Conservation (phyloP, 164 flowering plant genomes). For the Amborella trichopoda region DNA sequence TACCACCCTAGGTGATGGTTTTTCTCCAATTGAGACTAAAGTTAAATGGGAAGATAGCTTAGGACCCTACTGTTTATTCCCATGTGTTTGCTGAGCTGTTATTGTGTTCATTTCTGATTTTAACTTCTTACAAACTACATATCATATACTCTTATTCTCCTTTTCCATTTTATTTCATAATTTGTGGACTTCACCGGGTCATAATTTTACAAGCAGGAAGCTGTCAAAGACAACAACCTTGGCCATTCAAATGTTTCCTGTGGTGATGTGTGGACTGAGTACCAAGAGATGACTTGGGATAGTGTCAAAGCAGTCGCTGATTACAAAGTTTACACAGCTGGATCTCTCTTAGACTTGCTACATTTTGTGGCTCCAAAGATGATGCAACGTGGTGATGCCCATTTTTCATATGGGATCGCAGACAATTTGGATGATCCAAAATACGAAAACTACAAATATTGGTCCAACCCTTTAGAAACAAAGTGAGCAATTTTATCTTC, state of each 20-base stretch:
- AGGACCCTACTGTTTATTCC: too few species aligned
- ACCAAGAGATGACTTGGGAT: conserved; percentile 66
- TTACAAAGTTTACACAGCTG: conserved; percentile 71
- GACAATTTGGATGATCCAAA: conserved; percentile 73
- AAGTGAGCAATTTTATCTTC: conserved; percentile 48
- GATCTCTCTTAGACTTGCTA: conserved; percentile 49
- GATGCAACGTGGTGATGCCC: conserved; percentile 77
- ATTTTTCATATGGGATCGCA: conserved; percentile 82
- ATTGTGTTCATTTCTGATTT: too few species aligned
- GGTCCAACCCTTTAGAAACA: conserved; percentile 91
- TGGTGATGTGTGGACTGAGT: conserved; percentile 80
- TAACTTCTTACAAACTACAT: too few species aligned
- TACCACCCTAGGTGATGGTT: too few species aligned
- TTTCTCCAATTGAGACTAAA: too few species aligned
- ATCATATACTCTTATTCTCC: too few species aligned
- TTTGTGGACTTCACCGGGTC: too few species aligned
- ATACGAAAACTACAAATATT: conserved; percentile 65
- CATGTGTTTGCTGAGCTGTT: too few species aligned
- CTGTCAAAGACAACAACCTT: conserved; percentile 43
- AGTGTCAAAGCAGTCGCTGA: conserved; percentile 65
- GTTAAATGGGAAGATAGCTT: too few species aligned
- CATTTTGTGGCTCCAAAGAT: conserved; percentile 76
- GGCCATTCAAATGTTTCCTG: conserved; percentile 31
- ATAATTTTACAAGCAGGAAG: conserved; percentile 37
- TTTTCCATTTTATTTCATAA: too few species aligned